These are phyloP conservation scores for Pseudogymnoascus sp. DNA, from an alignment of 2,329 filamentous ascomycete species.

Conservation along the genomic window DNA sequence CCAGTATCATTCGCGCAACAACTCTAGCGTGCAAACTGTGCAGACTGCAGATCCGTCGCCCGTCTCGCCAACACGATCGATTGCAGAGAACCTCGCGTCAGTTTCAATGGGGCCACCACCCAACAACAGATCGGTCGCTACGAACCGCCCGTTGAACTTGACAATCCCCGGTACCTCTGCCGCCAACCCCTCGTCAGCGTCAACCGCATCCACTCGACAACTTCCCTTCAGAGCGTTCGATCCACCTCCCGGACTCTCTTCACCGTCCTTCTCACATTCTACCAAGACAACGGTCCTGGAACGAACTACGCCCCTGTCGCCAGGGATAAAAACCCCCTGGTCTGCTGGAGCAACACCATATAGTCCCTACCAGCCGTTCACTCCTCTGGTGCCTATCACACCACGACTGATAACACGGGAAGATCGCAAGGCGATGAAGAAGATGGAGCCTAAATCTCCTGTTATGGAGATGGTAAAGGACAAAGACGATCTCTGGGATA, in stretches of 20 bases:
- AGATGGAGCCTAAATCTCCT: conserved; percentile 54
- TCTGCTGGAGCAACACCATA: conserved; percentile 59
- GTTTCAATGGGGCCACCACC: neutral
- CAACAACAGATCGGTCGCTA: conserved; percentile 1
- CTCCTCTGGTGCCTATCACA: conserved; percentile 66
- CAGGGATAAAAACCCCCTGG: conserved; percentile 51
- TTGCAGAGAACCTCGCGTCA: conserved; percentile 13
- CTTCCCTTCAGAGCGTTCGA: conserved; percentile 56
- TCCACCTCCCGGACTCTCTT: conserved; percentile 44
- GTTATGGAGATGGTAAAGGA: conserved; percentile 53
- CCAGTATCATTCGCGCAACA: conserved; percentile 10
- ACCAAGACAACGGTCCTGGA: conserved; percentile 60
- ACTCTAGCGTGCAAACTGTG: conserved; percentile 11
- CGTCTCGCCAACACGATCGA: conserved; percentile 20
- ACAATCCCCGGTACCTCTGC: neutral
- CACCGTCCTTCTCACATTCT: conserved; percentile 33
- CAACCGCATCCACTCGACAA: conserved; percentile 36
- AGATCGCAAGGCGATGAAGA: conserved; percentile 61
- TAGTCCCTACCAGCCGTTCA: conserved; percentile 71
- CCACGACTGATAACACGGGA: conserved; percentile 63
- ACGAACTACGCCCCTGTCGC: conserved; percentile 43
- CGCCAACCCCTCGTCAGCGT: conserved; percentile 24
- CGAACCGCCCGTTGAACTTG: conserved; percentile 1
- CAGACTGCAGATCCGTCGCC: conserved; percentile 11
- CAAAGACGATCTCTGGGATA: conserved; percentile 54